Percentiles rank a stretch among this genome's conserved stretches.
These are phyloP conservation scores for Eucalyptus tenuipes DNA, from an alignment of 345 rosid genomes.

Conservation along the genomic window DNA sequence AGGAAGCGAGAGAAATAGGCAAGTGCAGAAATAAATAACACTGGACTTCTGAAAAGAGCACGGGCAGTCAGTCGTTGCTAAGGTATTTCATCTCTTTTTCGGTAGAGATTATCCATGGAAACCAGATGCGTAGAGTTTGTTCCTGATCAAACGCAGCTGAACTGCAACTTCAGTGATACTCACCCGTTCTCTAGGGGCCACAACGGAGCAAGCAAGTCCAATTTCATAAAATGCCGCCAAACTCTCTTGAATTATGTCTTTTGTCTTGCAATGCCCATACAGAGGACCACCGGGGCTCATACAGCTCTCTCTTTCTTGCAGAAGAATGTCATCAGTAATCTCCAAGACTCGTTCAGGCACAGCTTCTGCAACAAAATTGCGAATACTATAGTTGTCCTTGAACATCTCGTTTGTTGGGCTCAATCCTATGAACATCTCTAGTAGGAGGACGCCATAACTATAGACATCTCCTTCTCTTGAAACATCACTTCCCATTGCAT, in stretches of 20 bases:
- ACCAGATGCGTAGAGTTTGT: background rate
- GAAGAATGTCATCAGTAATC: background rate
- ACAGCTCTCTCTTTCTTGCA: background rate
- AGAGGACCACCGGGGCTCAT: background rate
- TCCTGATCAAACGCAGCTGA: background rate
- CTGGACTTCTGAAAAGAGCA: background rate
- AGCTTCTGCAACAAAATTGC: background rate
- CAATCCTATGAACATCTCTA: slow-evolving; percentile 13
- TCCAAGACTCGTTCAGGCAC: background rate
- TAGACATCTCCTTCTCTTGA: slow-evolving; percentile 9
- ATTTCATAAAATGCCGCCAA: background rate
- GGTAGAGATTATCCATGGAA: background rate
- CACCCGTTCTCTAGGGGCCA: background rate
- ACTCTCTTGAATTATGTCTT: background rate
- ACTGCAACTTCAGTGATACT: background rate
- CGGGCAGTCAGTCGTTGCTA: background rate
- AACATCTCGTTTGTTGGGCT: slow-evolving; percentile 4
- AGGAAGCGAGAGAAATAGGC: background rate
- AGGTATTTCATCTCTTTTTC: background rate
- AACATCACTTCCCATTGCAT: slow-evolving; percentile 7
- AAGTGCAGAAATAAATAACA: background rate
- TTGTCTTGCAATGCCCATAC: background rate
- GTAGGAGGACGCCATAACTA: slow-evolving; percentile 10
- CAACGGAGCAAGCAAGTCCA: slow-evolving; percentile 5
- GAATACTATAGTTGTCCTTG: slow-evolving; percentile 2